phyloP scores from a whole-genome alignment of 2,329 filamentous ascomycete genomes.

The Ampelomyces quisqualis region DNA sequence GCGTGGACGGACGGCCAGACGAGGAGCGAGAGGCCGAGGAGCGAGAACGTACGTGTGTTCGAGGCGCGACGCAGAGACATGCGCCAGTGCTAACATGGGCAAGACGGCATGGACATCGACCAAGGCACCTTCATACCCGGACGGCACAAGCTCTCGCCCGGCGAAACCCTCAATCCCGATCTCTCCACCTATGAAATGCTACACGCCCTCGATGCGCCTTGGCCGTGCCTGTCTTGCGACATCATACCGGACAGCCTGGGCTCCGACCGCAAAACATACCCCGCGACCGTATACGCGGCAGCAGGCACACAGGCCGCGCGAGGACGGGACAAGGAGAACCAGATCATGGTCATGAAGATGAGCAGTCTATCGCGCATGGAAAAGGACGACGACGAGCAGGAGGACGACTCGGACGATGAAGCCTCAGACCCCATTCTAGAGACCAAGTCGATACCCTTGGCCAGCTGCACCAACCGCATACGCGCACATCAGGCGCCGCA shows the following conservation, averaged over 20 bases:
- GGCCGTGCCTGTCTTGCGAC: slow-evolving; percentile 97
- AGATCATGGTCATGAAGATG: slow-evolving; percentile 94
- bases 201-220: slow-evolving; percentile 88
- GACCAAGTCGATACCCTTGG: slow-evolving; percentile 82
- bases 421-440: slow-evolving; percentile 86
- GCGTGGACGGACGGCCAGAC: slow-evolving; percentile 88
- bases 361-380: slow-evolving; percentile 90
- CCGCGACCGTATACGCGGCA: slow-evolving; percentile 91
- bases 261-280: slow-evolving; percentile 87
- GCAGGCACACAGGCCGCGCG: slow-evolving; percentile 89
- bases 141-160: slow-evolving; percentile 83
- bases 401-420: slow-evolving; percentile 68
- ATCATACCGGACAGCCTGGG: slow-evolving; percentile 83
- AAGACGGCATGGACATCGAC: slow-evolving; percentile 87
- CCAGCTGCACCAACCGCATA: slow-evolving; percentile 89
- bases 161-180: slow-evolving; percentile 88
- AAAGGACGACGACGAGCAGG: slow-evolving; percentile 68
- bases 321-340: slow-evolving; percentile 76
- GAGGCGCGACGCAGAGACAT: slow-evolving; percentile 16
- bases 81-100: slow-evolving; percentile 2
- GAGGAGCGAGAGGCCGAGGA: slow-evolving; percentile 91
- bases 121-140: slow-evolving; percentile 95
- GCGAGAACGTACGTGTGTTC: slow-evolving; percentile 57
- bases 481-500: slow-evolving; percentile 78
- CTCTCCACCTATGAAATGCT: slow-evolving; percentile 97